Evolutionary conservation across 345 rosid species (phyloP), one percentile per base, ranked within the genome.

Genomic region (Salix koriyanagi): DNA sequence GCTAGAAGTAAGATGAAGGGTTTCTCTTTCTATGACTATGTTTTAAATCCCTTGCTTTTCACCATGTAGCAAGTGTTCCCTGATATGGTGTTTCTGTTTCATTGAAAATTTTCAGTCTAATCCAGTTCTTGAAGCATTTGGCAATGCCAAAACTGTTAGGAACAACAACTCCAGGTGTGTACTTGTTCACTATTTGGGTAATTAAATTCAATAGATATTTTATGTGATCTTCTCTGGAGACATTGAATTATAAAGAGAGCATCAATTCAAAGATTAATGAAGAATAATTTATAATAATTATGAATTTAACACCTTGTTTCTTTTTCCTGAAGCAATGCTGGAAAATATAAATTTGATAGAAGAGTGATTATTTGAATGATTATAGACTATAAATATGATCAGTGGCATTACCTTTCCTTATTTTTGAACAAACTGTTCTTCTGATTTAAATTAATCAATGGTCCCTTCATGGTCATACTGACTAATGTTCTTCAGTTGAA

Each of bases 71-170:
- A 74, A 76, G 54, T 28, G 28, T 79, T 83, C 69, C 75, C 76
- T 81, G 46, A 79, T 64, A 73, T 79, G 76, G 69, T 75, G 65
- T 28, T 76, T 81, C 65, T 81, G 79, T 56, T 79, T 81, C 66
- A 74, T 75, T 79, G 75, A 65, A 73, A 69, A 74, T 68, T 75
- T 41, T 81, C 92, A 96, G 99, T 96, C 99, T 71, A 96, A 96
- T 88, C 99, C 99, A 48, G 99, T 96, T 84, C 99, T 96, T 83
- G 99, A 96, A 94, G 97, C 99, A 78, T 96, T 96, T 88, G 99
- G 99, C 37, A 96, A 96, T 81, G 99, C 99, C 23, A 96, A 96
- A 82, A 96, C 99, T 79, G 96, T 96, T 42, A 90, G 99, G 87
- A 96, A 96, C 79, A 96, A 96, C 87, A 96, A 96, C 86, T 96